A percentile compares a stretch with the other conserved stretches of the same genome.
Evolutionary conservation across 352 stramenopile species (phyloP).

Genomic region (Globisporangium cystogenes): DNA sequence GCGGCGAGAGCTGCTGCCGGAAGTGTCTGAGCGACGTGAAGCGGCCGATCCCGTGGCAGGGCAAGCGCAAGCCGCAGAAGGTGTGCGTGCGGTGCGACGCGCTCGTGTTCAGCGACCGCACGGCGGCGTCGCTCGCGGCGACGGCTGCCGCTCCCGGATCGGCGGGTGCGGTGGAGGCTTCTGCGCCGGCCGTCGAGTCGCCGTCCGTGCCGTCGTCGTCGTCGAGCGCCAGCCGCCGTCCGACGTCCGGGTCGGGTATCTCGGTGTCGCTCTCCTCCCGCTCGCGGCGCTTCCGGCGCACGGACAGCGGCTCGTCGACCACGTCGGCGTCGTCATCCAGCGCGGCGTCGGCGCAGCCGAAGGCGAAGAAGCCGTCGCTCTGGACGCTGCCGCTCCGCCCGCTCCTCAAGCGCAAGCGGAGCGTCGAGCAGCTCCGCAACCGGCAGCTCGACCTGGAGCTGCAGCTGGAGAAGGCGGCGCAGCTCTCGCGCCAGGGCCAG

Average conservation of each 20-base stretch:
- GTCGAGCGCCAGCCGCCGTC: conserved; percentile 5
- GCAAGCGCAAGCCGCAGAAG: conserved; percentile 41
- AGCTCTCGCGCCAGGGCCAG: conserved; percentile 14
- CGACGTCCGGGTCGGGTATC: conserved; percentile 7
- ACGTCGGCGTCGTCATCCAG: background rate
- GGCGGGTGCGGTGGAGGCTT: background rate
- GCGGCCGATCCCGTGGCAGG: conserved; percentile 27
- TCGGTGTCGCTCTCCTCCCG: conserved; percentile 11
- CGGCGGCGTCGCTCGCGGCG: background rate
- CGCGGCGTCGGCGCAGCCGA: background rate
- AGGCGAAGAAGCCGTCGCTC: conserved; percentile 26
- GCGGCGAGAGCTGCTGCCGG: conserved; percentile 50
- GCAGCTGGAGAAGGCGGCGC: conserved; percentile 35
- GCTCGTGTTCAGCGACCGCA: conserved; percentile 23
- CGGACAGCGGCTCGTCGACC: conserved; percentile 13
- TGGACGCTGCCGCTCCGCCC: conserved; percentile 45
- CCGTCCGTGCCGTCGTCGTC: conserved; percentile 17
- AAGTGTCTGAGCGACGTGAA: conserved; percentile 38
- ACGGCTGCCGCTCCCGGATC: background rate
- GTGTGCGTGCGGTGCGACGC: conserved; percentile 49
- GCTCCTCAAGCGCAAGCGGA: conserved; percentile 46
- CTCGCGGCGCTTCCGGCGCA: conserved; percentile 8
- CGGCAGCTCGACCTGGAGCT: conserved; percentile 30
- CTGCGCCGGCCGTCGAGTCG: conserved; percentile 3
- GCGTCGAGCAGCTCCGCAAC: conserved; percentile 39